Percentiles rank a stretch among this genome's conserved stretches.
Conservation (phyloP, 1,284 basidiomycete genomes). For the Omphalotus olearius region DNA sequence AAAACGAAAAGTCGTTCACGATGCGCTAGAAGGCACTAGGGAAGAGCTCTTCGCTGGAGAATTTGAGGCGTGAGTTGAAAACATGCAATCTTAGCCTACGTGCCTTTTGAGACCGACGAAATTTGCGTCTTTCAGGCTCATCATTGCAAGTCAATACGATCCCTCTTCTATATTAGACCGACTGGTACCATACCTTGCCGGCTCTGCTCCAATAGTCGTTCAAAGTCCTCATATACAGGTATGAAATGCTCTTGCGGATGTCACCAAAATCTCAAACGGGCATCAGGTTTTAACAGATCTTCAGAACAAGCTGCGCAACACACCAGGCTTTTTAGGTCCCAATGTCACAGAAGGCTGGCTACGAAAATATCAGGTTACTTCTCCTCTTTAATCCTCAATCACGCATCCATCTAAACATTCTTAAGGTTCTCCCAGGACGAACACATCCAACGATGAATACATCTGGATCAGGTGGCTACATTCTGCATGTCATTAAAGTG, state of each 20-base stretch:
- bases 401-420: background rate
- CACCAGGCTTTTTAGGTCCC: constrained; percentile 73
- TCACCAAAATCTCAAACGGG: constrained; percentile 5
- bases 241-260: constrained; percentile 15
- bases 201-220: constrained; percentile 84
- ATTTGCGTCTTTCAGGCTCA: constrained; percentile 44
- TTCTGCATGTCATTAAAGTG: constrained; percentile 86
- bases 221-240: constrained; percentile 84
- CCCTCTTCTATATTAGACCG: constrained; percentile 78
- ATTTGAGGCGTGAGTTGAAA: constrained; percentile 72
- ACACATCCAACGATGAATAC: constrained; percentile 96
- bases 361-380: constrained; percentile 78
- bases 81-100: background rate
- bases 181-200: constrained; percentile 74
- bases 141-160: constrained; percentile 86
- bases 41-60: constrained; percentile 84
- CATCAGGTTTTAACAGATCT: constrained; percentile 68
- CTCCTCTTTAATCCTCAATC: background rate
- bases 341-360: constrained; percentile 87
- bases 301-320: constrained; percentile 66
- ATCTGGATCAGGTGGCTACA: constrained; percentile 85
- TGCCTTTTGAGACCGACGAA: background rate
- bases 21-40: constrained; percentile 59
- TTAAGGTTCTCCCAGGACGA: constrained; percentile 82
- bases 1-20: constrained; percentile 65